Base-by-base conservation (phyloP, 108 stramenopile species). In the Fistulifera solaris region DNA sequence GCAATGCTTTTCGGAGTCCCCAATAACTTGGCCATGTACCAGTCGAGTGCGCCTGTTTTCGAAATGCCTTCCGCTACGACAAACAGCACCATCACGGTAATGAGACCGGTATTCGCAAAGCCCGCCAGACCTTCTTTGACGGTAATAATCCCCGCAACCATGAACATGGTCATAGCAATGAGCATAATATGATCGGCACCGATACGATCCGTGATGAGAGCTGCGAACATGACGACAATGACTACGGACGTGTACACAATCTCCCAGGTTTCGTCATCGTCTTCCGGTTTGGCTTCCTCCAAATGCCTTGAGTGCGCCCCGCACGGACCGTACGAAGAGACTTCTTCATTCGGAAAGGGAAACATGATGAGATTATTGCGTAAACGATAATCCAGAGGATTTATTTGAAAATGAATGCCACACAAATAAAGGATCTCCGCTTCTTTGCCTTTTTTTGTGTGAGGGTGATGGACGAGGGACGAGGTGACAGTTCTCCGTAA, bases 51-150 rank as follows among this genome's bases (percentile, higher is more conserved):
- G 0, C 92, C 92, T 2, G 92, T 93, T 15, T 72, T 67, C 48
- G 69, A 68, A 49, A 93, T 78, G 2, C 87, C 87, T 15, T 83
- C 81, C 0, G 87, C 92, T 1, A 93, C 85, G 1, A 93, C 83
- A 54, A 87, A 89, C 27, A 93, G 50, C 56, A 82, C 78, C 66
- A 89, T 21, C 15, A 94, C 86, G 1, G 93, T 86, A 40, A 87
- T 46, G 21, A 94, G 56, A 7, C 82, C 80, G 56, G 83, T 80
- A 64, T 89, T 89, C 21, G 84, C 45, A 73, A 94, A 94, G 44
- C 93, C 93, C 7, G 49, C 73, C 28, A 88, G 47, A 2, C 81
- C 90, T 58, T 93, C 73, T 10, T 62, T 27, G 1, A 87, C 54
- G 0, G 74, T 70, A 38, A 93, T 71, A 40, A 93, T 86, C 26